phyloP scores from a whole-genome alignment of 139 green algal genomes.

The Micractinium sp. region DNA sequence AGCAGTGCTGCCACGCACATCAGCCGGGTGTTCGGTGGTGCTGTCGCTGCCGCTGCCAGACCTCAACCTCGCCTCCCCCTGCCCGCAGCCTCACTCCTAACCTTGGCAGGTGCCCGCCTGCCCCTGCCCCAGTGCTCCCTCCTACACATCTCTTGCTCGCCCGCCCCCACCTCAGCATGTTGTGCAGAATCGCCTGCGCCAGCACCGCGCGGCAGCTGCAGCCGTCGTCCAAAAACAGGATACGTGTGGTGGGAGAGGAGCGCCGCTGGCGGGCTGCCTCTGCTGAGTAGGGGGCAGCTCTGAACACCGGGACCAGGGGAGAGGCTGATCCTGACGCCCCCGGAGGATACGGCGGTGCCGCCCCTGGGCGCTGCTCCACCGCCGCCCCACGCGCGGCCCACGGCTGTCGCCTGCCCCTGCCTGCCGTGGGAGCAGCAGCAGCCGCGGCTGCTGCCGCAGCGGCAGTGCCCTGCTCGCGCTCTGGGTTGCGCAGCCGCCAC shows the following conservation, averaged over 20 bases:
- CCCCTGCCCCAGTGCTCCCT: not conserved
- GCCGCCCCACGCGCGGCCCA: too few relatives aligned
- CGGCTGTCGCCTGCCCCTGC: not conserved
- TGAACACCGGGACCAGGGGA: conserved; percentile 34
- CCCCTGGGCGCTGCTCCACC: not conserved
- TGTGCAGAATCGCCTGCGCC: conserved; percentile 44
- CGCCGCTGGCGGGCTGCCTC: conserved; percentile 31
- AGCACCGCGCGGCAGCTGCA: conserved; percentile 49
- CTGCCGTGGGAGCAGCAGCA: not conserved
- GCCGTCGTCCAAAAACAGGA: conserved; percentile 62
- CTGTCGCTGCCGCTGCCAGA: not conserved
- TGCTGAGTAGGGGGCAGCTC: conserved; percentile 40
- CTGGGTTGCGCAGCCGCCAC: not conserved
- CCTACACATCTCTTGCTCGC: not conserved
- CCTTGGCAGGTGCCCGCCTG: not conserved
- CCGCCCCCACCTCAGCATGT: conserved; percentile 31
- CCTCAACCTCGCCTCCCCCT: too few relatives aligned
- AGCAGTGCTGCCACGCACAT: not conserved
- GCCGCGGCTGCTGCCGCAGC: not conserved
- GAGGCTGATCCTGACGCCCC: not conserved
- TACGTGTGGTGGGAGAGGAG: conserved; percentile 10
- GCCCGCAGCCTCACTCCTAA: too few relatives aligned
- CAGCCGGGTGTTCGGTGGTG: not conserved
- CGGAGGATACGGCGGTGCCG: not conserved
- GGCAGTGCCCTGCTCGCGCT: not conserved